phyloP scores from a whole-genome alignment of 805 yeast species.

The Wickerhamiella qilinensis region DNA sequence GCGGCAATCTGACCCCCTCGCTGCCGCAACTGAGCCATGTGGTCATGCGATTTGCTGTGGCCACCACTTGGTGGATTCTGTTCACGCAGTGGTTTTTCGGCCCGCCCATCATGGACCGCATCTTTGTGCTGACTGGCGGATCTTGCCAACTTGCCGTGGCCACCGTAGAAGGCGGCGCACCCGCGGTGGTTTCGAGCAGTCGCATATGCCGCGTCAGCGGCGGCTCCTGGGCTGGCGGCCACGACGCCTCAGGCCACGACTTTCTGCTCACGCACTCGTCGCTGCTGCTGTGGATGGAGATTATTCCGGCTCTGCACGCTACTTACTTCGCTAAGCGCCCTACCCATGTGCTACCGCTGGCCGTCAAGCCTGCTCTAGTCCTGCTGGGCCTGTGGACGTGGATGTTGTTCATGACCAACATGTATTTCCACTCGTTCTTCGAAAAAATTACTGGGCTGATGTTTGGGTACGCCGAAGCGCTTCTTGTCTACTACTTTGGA shows the following conservation, averaged over 20 bases:
- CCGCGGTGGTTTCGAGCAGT: slow-evolving; percentile 11
- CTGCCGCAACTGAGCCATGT: slow-evolving; percentile 2
- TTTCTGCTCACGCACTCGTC: slow-evolving; percentile 58
- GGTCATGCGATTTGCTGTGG: slow-evolving; percentile 29
- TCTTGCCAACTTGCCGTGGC: slow-evolving; percentile 29
- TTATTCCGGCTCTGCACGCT: slow-evolving; percentile 24
- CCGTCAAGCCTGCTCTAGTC: slow-evolving; percentile 19
- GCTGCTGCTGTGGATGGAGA: slow-evolving; percentile 50
- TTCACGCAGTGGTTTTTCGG: slow-evolving; percentile 85
- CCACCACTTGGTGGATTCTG: slow-evolving; percentile 68
- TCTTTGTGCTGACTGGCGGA: slow-evolving; percentile 75
- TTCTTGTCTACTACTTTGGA: slow-evolving; percentile 27
- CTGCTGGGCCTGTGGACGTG: slow-evolving; percentile 54
- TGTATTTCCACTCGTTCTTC: slow-evolving; percentile 64
- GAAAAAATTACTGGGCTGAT: slow-evolving; percentile 63
- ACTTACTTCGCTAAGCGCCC: slow-evolving; percentile 6
- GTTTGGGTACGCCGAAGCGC: slow-evolving; percentile 40
- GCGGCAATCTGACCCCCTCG: background rate
- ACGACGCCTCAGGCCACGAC: slow-evolving; percentile 92
- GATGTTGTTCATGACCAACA: slow-evolving; percentile 72
- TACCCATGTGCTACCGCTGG: slow-evolving; percentile 5
- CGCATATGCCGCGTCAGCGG: slow-evolving; percentile 36
- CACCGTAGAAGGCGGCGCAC: slow-evolving; percentile 18
- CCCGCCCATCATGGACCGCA: slow-evolving; percentile 73
- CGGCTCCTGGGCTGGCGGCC: slow-evolving; percentile 72